Evolutionary conservation across 345 rosid genomes (phyloP), one percentile per base, ranked within the genome.

Genomic region (Moricandia arvensis): DNA sequence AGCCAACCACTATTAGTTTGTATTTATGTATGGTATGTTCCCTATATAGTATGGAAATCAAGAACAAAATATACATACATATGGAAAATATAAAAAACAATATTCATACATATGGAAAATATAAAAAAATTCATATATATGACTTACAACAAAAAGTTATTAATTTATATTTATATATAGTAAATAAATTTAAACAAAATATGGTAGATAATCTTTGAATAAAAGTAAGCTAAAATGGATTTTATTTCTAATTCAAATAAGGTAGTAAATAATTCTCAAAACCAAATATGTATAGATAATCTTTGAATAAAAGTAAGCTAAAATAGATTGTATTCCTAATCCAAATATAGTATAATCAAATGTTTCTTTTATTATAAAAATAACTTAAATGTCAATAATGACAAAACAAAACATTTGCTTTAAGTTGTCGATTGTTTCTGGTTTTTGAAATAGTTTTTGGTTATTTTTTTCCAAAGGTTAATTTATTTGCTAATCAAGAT

Each of bases 161-260:
- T 68, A 11, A 4, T 24, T 4, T 55, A 2, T 21, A 21, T 21
- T 0, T 21, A 67, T 67, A 49, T 7, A 67, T 67, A 17, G 17
- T 10, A 47, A 4, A 7, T 1, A 66, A 27, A 66, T 66, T 37
- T 47, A 16, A 67, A 16, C 3, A 9, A 17, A 33, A 3, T 31
- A 55, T 18, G 72, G 62, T 68, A 7, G 18, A 7, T 12, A 18
- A 67, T 67, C 45, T 58, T 67, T 67, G 60, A 66, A 31, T 49
- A 12, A 16, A 30, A 67, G 1, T 16, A 6, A 49, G 2, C 7
- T 7, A 33, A 33, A 27, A 12, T 4, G 8, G 29, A 33, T 54
- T 53, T 53, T 17, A 4, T 53, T 53, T 30, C 18, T 67, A 31
- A 17, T 68, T 7, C 8, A 27, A 7, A 16, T 15, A 51, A 17